Evolutionary conservation across 2,329 filamentous ascomycete species (phyloP).

Genomic region (Fusarium sp.): DNA sequence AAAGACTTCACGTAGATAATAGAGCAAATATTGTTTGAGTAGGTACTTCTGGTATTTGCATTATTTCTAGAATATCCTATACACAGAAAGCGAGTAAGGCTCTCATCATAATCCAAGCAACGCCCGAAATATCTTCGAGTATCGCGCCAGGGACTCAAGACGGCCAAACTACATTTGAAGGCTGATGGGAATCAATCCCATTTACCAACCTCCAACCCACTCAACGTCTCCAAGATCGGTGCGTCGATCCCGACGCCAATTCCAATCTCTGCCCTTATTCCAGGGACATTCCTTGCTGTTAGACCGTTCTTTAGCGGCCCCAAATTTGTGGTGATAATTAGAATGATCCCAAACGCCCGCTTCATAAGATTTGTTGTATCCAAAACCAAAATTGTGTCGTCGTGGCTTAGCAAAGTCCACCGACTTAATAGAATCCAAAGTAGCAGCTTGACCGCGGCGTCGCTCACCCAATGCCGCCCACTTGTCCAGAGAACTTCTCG

Average conservation of each 20-base stretch:
- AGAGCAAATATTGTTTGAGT: conserved; percentile 56
- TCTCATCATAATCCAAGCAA: conserved; percentile 48
- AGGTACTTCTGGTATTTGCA: conserved; percentile 75
- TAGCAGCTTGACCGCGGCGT: conserved; percentile 71
- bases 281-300: conserved; percentile 64
- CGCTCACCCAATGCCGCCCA: conserved; percentile 91
- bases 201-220: conserved; percentile 93
- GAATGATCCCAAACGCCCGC: conserved; percentile 62
- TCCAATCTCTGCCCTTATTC: conserved; percentile 69
- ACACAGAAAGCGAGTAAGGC: conserved; percentile 74
- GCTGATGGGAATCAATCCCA: conserved; percentile 59
- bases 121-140: conserved; percentile 42
- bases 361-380: conserved; percentile 62
- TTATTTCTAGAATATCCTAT: conserved; percentile 63
- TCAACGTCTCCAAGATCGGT: conserved; percentile 83
- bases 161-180: conserved; percentile 71
- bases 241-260: conserved; percentile 71
- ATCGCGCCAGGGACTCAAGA: conserved; percentile 37
- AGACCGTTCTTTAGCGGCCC: conserved; percentile 55
- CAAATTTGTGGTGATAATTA: conserved; percentile 50
- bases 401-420: conserved; percentile 60
- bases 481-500: conserved; percentile 74
- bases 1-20: background rate
- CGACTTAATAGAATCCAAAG: conserved; percentile 62
- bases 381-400: conserved; percentile 60